phyloP scores from a whole-genome alignment of 2,329 filamentous ascomycete genomes.

The Polychaeton citri region DNA sequence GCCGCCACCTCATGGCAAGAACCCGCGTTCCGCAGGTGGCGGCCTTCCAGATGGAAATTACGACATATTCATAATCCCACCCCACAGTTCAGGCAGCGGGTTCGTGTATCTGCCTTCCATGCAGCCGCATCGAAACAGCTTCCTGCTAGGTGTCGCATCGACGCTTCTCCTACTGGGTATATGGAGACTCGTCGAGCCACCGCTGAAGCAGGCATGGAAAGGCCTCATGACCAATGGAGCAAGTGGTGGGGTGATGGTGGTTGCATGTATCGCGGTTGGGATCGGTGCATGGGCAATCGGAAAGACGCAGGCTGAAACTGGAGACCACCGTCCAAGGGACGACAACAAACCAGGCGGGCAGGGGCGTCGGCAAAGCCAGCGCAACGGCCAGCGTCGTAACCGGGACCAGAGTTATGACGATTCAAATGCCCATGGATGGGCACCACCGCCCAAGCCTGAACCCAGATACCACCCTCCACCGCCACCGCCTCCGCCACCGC shows the following conservation, averaged over 20 bases:
- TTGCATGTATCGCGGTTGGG: constrained; percentile 58
- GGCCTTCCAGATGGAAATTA: constrained; percentile 81
- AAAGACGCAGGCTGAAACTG: constrained; percentile 43
- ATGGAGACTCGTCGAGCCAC: constrained; percentile 61
- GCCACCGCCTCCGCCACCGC: constrained; percentile 2
- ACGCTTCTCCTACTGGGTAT: constrained; percentile 60
- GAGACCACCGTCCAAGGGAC: constrained; percentile 19
- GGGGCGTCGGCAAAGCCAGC: constrained; percentile 16
- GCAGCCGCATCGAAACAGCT: constrained; percentile 76
- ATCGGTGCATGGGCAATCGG: constrained; percentile 68
- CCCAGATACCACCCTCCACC: constrained; percentile 5
- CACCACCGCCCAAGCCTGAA: constrained; percentile 5
- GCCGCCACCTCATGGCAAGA: constrained; percentile 73
- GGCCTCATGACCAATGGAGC: constrained; percentile 49
- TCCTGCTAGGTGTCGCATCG: constrained; percentile 70
- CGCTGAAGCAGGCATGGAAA: constrained; percentile 59
- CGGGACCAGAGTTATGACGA: constrained; percentile 6
- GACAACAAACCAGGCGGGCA: constrained; percentile 7
- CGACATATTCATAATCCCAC: constrained; percentile 93
- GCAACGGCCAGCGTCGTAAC: constrained; percentile 13
- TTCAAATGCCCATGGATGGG: constrained; percentile 5
- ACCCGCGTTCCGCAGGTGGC: constrained; percentile 50
- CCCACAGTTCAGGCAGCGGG: constrained; percentile 75
- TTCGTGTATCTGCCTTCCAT: constrained; percentile 92
- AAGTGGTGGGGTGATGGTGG: constrained; percentile 54